Base-by-base conservation (phyloP, 352 stramenopile species). In the Pythium apleroticum region DNA sequence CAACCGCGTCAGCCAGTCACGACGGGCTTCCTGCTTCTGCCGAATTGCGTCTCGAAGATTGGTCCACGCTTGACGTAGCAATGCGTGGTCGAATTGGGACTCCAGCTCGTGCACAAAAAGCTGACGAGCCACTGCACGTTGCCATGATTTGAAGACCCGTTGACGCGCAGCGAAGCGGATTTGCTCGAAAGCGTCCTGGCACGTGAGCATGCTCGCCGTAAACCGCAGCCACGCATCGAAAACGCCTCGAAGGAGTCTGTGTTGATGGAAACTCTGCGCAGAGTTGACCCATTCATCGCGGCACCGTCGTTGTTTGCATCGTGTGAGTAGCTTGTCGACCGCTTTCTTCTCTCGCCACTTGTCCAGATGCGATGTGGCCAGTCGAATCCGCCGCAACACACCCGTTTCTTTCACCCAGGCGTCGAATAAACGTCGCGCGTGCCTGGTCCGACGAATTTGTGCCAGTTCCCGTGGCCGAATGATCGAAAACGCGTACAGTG, bases 101-200 rank as follows among this genome's bases (percentile, higher is more conserved):
- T 69, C 63, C 3, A 69, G 14, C 1, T 28, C 54, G 6, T 27
- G 48, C 4, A 69, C 43, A 14, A 57, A 64, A 4, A 28, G 10
- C 20, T 63, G 55, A 3, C 41, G 45, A 1, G 41, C 63, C 5
- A 69, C 22, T 37, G 63, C 46, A 4, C 20, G 54, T 19, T 52
- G 63, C 63, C 63, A 69, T 0, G 25, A 28, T 3, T 30, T 24
- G 4, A 62, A 53, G 5, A 35, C 12, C 15, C 33, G 54, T 0
- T 24, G 31, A 0, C 43, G 45, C 1, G 24, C 20, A 8, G 2
- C 1, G 3, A 4, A 17, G 1, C 30, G 30, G 4, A 68, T 17
- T 1, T 10, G 9, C 2, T 15, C 8, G 11, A 27, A 20, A 1
- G 62, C 62, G 8, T 37, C n/a, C 5, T 25, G 43, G 9, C 53